Evolutionary conservation across 2,329 filamentous ascomycete species (phyloP), one percentile per base, ranked within the genome.

Genomic region (Tolypocladium ophioglossoides): DNA sequence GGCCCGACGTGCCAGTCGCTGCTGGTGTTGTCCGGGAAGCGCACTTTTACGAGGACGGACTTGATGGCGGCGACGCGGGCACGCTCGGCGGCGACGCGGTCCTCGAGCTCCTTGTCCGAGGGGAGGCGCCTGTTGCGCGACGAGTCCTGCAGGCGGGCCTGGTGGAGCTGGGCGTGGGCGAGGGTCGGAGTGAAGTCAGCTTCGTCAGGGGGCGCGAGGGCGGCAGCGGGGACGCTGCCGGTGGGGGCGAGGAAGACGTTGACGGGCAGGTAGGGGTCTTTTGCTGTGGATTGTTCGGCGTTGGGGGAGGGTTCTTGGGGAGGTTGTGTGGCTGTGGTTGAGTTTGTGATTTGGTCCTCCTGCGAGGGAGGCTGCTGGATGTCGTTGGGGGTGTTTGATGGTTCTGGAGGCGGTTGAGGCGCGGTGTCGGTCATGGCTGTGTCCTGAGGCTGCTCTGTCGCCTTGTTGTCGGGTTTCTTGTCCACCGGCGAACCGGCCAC

Each of bases 21-120:
- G 52, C 85, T 84, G 55, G 84, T 87, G 61, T 91, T 88, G 66
- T 97, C 91, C 0, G 92, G 92, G 62, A 96, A 91, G 30, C 91
- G 86, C 50, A 96, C 80, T 59, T 88, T 90, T 58, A 97, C 78
- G 32, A 83, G 78, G 35, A 95, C 80, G 35, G 82, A 80, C 51
- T 80, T 82, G 56, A 91, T 78, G 6, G 80, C 78, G 6, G 84
- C 79, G 1, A 91, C 73, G 58, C 78, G 85, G 34, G 84, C 83
- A 49, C 81, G 79, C 52, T 85, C 83, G 24, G 81, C 84, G 6
- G 80, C 76, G 37, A 83, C 84, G 59, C 84, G 83, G 27, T 85
- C 84, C 38, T 84, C 85, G 12, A 95, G 75, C 66, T 97, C 92
- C 37, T 82, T 83, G 69, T 97, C 91, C 1, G 90, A 95, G 7